Percentiles rank a stretch among this genome's conserved stretches.
These are phyloP conservation scores for Prillingera fragicola DNA, from an alignment of 1,284 basidiomycete genomes.

Conservation along the genomic window DNA sequence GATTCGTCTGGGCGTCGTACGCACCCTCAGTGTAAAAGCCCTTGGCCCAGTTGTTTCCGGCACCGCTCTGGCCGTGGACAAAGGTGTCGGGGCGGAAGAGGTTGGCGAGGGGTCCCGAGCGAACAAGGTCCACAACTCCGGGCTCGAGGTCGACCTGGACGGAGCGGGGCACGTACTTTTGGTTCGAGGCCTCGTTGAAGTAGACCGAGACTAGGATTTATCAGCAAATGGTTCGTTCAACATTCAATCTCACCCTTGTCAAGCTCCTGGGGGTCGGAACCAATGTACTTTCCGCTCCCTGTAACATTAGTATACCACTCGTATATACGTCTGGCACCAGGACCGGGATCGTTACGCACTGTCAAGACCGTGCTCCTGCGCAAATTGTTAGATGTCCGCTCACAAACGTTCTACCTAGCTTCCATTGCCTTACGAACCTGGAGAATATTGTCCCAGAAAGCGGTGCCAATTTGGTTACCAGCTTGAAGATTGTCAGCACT, in stretches of 20 bases:
- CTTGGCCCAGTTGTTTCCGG: slow-evolving; percentile 52
- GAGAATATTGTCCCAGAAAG: slow-evolving; percentile 47
- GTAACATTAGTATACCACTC: not conserved
- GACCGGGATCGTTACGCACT: slow-evolving; percentile 21
- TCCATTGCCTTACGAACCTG: slow-evolving; percentile 21
- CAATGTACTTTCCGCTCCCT: slow-evolving; percentile 40
- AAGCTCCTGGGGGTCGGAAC: slow-evolving; percentile 37
- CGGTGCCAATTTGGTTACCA: slow-evolving; percentile 43
- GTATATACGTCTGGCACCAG: not conserved
- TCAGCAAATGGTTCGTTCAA: not conserved
- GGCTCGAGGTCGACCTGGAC: slow-evolving; percentile 85
- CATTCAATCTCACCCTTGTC: slow-evolving; percentile 29
- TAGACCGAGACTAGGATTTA: slow-evolving; percentile 41
- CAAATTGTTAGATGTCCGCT: slow-evolving; percentile 14
- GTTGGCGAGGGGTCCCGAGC: slow-evolving; percentile 52
- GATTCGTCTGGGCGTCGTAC: not conserved
- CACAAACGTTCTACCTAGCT: too few relatives aligned
- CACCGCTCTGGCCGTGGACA: slow-evolving; percentile 64
- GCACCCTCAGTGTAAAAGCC: slow-evolving; percentile 73
- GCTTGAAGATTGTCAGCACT: too few relatives aligned
- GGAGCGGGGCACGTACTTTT: slow-evolving; percentile 79
- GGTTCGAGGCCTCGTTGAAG: slow-evolving; percentile 45
- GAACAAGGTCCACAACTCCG: slow-evolving; percentile 71
- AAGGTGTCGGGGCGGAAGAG: slow-evolving; percentile 89
- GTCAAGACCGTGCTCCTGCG: slow-evolving; percentile 44